Conservation (phyloP, 1,284 basidiomycete genomes). For the Sporisorium exsertum region DNA sequence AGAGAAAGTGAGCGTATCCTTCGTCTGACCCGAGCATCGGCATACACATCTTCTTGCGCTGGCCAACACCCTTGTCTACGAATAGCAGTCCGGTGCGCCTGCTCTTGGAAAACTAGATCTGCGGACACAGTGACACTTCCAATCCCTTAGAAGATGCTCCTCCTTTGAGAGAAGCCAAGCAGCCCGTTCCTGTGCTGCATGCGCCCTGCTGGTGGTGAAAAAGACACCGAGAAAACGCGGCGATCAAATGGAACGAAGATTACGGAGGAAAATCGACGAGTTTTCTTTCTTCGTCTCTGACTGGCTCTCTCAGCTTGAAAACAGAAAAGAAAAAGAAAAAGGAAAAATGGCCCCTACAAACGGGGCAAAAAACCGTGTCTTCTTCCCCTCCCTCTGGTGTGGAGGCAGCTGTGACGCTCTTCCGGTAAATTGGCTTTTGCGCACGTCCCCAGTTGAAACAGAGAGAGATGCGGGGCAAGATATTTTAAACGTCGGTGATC, state of each 20-base stretch:
- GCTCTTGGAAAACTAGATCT: too few relatives aligned
- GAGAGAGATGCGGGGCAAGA: conserved; percentile 9
- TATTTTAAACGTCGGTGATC: conserved; percentile 9
- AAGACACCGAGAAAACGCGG: conserved; percentile 36
- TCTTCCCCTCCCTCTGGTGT: neutral
- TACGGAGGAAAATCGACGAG: conserved; percentile 15
- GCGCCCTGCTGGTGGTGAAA: neutral
- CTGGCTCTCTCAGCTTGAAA: conserved; percentile 6
- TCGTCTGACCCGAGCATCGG: neutral
- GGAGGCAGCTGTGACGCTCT: neutral
- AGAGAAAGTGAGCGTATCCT: neutral
- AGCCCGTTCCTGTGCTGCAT: neutral
- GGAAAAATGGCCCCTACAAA: neutral
- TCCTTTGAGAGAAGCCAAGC: too few relatives aligned
- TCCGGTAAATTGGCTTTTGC: neutral
- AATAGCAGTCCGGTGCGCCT: too few relatives aligned
- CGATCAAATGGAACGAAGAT: conserved; percentile 3
- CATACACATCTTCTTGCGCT: neutral
- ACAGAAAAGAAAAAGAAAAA: neutral
- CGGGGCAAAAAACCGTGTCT: neutral
- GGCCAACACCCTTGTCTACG: too few relatives aligned
- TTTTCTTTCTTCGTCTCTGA: conserved; percentile 20
- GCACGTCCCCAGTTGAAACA: neutral
- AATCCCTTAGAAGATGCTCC: too few relatives aligned
- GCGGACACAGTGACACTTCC: too few relatives aligned